Percentiles rank a stretch among this genome's conserved stretches.
Evolutionary conservation across 2,329 filamentous ascomycete species (phyloP).

Genomic region (Diaporthe helianthi): DNA sequence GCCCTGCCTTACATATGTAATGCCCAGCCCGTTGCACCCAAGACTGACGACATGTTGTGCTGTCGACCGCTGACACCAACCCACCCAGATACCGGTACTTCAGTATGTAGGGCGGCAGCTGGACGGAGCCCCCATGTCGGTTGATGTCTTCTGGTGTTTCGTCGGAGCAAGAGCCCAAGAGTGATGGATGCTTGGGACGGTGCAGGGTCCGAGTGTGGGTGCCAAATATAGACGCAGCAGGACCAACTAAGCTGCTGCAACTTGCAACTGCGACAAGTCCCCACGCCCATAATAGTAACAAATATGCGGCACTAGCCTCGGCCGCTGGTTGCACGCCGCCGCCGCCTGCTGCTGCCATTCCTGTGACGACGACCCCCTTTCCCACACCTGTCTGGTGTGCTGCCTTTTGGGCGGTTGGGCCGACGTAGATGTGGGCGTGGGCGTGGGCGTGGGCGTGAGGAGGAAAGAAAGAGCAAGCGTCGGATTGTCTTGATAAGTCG

Average conservation of each 20-base stretch:
- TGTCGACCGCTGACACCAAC: not conserved
- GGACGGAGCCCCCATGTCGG: too few species aligned
- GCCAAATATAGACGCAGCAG: not conserved
- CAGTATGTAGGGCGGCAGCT: too few species aligned
- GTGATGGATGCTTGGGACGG: not conserved
- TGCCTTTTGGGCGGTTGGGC: not conserved
- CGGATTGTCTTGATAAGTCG: too few species aligned
- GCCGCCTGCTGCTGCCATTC: not conserved
- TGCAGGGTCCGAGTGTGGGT: not conserved
- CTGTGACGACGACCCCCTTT: not conserved
- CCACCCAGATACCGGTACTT: not conserved
- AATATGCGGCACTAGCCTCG: not conserved
- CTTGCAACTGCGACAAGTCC: too few species aligned
- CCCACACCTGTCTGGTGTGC: not conserved
- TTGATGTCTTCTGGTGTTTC: conserved; percentile 19
- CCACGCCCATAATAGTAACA: not conserved
- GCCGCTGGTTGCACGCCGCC: not conserved
- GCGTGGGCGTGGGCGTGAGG: not conserved
- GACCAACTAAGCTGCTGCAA: not conserved
- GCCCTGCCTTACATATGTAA: too few species aligned
- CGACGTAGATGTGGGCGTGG: not conserved
- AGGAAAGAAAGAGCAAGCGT: not conserved
- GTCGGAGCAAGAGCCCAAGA: not conserved
- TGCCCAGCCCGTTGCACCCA: too few species aligned
- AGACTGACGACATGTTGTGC: not conserved